Conservation (phyloP, 495 filamentous ascomycete genomes). For the Bombardia bombarda region DNA sequence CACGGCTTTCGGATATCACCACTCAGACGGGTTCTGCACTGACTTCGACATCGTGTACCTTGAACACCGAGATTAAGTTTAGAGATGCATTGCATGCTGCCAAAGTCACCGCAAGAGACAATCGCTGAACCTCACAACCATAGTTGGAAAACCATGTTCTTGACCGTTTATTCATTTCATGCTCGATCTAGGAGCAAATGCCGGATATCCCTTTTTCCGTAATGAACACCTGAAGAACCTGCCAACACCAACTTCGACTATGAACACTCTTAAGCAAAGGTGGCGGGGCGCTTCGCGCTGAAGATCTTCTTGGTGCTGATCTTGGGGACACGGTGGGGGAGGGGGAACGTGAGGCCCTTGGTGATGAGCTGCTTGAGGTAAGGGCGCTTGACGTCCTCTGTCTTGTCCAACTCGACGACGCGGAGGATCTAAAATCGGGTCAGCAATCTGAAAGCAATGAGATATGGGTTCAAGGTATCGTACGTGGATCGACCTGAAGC, state of each 20-base stretch:
- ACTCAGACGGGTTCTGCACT: no score
- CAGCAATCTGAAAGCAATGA: constrained; percentile 8
- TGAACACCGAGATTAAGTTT: no score
- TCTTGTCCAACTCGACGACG: constrained; percentile 93
- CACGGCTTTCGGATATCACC: no score
- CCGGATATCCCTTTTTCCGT: constrained; percentile 44
- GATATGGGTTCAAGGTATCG: constrained; percentile 16
- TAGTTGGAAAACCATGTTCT: constrained; percentile 1
- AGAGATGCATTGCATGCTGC: no score
- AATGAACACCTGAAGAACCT: constrained; percentile 46
- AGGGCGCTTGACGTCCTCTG: constrained; percentile 84
- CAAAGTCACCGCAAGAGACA: background rate
- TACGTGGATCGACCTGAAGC: constrained; percentile 97
- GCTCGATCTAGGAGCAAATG: constrained; percentile 38
- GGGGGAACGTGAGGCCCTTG: constrained; percentile 96
- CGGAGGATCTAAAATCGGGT: constrained; percentile 72
- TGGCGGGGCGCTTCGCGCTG: constrained; percentile 81
- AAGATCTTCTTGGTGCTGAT: constrained; percentile 77
- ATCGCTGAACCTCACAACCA: background rate
- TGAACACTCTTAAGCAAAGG: constrained; percentile 55
- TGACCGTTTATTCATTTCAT: constrained; percentile 32
- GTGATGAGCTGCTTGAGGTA: constrained; percentile 97
- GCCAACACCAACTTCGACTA: constrained; percentile 37
- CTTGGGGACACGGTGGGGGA: constrained; percentile 88
- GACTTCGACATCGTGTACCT: no score